Conservation (phyloP, 148 eudicot species). For the Chenopodium album region DNA sequence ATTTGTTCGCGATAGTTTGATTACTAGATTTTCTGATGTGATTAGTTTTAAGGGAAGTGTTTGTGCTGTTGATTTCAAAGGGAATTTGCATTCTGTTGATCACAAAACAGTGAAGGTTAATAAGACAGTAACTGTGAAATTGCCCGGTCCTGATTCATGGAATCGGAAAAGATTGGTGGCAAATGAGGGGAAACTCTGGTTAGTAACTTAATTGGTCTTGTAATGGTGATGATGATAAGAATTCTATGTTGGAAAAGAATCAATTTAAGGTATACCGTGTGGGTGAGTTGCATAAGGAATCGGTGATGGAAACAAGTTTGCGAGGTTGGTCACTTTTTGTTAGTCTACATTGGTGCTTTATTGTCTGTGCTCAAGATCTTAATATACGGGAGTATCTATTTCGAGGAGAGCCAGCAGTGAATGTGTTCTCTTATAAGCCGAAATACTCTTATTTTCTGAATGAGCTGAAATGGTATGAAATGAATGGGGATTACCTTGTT, state of each 20-base stretch:
- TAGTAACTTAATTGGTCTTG: neutral
- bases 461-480: neutral
- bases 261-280: neutral
- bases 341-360: neutral
- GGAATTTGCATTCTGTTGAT: conserved; percentile 6
- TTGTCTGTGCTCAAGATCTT: neutral
- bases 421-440: too few relatives aligned
- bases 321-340: neutral
- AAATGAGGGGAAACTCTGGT: neutral
- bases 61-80: conserved; percentile 9
- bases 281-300: neutral
- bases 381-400: neutral
- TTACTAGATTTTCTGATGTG: neutral
- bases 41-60: neutral
- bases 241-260: neutral
- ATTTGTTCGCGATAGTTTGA: neutral
- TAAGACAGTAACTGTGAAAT: neutral
- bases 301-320: neutral
- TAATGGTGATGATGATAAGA: too few relatives aligned
- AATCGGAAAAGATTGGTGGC: neutral
- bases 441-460: neutral
- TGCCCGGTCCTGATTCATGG: neutral
- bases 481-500: neutral
- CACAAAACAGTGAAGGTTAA: neutral
- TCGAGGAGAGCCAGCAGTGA: too few relatives aligned